phyloP scores from a whole-genome alignment of 2,329 filamentous ascomycete species.

The Hymenoscyphus scutula region DNA sequence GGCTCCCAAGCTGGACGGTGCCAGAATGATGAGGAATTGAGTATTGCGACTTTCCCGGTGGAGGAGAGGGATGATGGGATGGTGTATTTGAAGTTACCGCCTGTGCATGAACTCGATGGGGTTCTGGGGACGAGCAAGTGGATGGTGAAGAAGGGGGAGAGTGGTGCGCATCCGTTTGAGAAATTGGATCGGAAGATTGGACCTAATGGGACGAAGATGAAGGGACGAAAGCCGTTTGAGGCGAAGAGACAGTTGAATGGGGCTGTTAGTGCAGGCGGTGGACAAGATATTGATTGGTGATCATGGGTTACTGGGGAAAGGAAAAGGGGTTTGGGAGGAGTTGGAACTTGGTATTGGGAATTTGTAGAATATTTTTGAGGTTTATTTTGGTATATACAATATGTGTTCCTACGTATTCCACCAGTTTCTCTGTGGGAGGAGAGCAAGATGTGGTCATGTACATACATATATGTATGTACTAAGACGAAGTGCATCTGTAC shows the following conservation, averaged over 20 bases:
- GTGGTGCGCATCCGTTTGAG: conserved; percentile 36
- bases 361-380: too few relatives aligned
- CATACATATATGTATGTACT: too few relatives aligned
- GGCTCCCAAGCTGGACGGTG: conserved; percentile 66
- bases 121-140: conserved; percentile 76
- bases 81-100: conserved; percentile 78
- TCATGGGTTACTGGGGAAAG: not conserved
- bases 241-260: conserved; percentile 19
- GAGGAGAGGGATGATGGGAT: conserved; percentile 74
- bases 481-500: too few relatives aligned
- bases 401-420: too few relatives aligned
- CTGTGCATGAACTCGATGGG: conserved; percentile 75
- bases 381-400: too few relatives aligned
- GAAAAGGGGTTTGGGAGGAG: not conserved
- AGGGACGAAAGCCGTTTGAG: conserved; percentile 30
- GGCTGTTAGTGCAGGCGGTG: conserved; percentile 22
- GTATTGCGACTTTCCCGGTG: conserved; percentile 77
- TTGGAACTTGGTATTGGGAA: not conserved
- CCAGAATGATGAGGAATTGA: conserved; percentile 69
- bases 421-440: too few relatives aligned
- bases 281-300: conserved; percentile 33
- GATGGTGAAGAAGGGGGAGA: conserved; percentile 73
- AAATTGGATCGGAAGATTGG: conserved; percentile 35
- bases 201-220: conserved; percentile 29
- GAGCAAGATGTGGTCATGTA: too few relatives aligned